Conservation (phyloP, 2,329 filamentous ascomycete species). For the Calonectria multiphialidica region DNA sequence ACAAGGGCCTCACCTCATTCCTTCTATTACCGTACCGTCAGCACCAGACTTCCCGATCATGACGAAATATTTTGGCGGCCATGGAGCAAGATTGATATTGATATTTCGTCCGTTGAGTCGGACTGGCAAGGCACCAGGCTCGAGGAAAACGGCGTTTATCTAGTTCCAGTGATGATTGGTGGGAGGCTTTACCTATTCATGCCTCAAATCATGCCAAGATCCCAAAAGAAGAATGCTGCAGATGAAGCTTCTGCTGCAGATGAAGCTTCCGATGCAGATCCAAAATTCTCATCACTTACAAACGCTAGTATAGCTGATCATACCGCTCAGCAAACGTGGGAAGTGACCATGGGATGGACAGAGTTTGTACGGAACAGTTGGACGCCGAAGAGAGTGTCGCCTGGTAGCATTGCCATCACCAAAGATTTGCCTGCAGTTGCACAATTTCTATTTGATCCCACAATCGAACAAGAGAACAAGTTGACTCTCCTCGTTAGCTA, state of each 20-base stretch:
- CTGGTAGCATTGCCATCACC: neutral
- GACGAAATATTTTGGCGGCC: neutral
- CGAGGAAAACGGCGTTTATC: neutral
- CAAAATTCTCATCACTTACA: neutral
- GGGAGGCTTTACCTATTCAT: neutral
- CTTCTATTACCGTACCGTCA: constrained; percentile 4
- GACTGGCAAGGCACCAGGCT: neutral
- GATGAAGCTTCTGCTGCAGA: neutral
- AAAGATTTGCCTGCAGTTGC: neutral
- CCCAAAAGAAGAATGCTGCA: neutral
- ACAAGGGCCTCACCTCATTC: neutral
- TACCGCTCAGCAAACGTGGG: neutral
- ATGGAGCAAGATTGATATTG: constrained; percentile 3
- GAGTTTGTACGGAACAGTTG: neutral
- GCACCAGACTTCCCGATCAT: neutral
- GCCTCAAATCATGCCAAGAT: neutral
- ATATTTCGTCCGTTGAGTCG: neutral
- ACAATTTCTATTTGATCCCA: neutral
- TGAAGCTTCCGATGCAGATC: neutral
- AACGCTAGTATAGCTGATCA: neutral
- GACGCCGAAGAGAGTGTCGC: neutral
- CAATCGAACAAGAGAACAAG: neutral
- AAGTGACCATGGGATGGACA: constrained; percentile 9
- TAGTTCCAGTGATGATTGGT: neutral
- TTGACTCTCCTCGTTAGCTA: neutral